phyloP scores from a whole-genome alignment of 768 basidiomycete genomes.

The Leccinum broughii region DNA sequence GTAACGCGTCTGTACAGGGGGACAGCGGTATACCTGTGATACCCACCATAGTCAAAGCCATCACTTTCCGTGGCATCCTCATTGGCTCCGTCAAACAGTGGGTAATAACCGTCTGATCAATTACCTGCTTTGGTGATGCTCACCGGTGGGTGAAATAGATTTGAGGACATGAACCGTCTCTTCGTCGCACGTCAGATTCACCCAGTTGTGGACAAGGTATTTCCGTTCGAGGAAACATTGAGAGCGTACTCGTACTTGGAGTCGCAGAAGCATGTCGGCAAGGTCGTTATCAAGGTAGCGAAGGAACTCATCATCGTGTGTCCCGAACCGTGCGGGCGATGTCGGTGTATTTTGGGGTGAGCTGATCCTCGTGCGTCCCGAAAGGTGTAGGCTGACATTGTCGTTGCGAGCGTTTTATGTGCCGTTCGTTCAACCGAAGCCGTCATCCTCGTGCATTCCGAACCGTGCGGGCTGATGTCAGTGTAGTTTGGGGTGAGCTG shows the following conservation, averaged over 20 bases:
- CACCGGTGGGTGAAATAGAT: constrained; percentile 32
- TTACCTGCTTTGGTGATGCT: neutral
- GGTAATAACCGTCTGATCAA: constrained; percentile 16
- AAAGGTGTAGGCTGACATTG: too few relatives aligned
- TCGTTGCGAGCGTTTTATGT: too few relatives aligned
- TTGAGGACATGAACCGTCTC: constrained; percentile 53
- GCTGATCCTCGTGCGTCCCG: too few relatives aligned
- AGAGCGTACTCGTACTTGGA: constrained; percentile 55
- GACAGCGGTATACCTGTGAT: constrained; percentile 32
- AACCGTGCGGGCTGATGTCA: too few relatives aligned
- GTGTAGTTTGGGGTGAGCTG: too few relatives aligned
- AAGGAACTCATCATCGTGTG: neutral
- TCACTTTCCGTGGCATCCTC: constrained; percentile 51
- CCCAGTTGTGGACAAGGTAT: constrained; percentile 58
- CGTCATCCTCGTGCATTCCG: too few relatives aligned
- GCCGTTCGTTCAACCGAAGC: too few relatives aligned
- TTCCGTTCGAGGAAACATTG: constrained; percentile 52
- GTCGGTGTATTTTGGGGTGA: too few relatives aligned
- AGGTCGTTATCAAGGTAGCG: constrained; percentile 54
- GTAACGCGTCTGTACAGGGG: constrained; percentile 13
- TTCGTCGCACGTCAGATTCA: constrained; percentile 45
- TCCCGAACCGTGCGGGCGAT: too few relatives aligned
- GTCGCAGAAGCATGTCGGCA: constrained; percentile 59
- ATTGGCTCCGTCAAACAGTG: constrained; percentile 62
- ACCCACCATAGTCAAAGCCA: constrained; percentile 40